Evolutionary conservation across 2,329 filamentous ascomycete species (phyloP).

Genomic region (Neofusicoccum ribis): DNA sequence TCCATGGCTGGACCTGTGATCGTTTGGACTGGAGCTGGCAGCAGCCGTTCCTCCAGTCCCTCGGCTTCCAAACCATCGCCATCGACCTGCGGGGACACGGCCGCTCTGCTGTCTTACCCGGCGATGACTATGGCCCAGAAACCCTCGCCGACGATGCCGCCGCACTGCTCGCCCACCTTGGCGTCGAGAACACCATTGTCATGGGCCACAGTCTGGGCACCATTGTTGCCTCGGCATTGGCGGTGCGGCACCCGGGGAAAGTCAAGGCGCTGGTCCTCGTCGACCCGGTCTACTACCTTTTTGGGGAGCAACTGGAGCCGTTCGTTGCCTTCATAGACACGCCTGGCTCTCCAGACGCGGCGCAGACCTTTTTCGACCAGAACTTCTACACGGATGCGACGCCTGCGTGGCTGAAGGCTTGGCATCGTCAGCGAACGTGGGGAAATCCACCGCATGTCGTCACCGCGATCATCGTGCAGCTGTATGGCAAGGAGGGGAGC

Average conservation of each 20-base stretch:
- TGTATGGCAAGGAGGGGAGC: constrained; percentile 14
- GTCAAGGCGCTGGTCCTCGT: constrained; percentile 24
- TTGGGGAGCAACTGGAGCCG: constrained; percentile 14
- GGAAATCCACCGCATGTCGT: constrained; percentile 22
- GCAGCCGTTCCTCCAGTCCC: constrained; percentile 24
- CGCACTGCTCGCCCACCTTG: constrained; percentile 17
- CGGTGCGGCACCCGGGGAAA: constrained; percentile 19
- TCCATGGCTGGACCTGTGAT: constrained; percentile 56
- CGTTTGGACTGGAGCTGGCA: constrained; percentile 27
- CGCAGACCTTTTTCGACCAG: not conserved
- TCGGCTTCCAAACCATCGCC: constrained; percentile 23
- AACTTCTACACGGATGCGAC: not conserved
- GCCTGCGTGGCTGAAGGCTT: constrained; percentile 25
- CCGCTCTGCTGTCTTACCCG: constrained; percentile 21
- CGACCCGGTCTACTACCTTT: constrained; percentile 24
- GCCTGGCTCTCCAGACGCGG: not conserved
- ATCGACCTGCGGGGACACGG: constrained; percentile 28
- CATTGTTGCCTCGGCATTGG: constrained; percentile 21
- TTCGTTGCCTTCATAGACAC: not conserved
- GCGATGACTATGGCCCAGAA: constrained; percentile 19
- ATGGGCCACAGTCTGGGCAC: constrained; percentile 27
- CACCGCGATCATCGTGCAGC: constrained; percentile 2
- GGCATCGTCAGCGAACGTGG: constrained; percentile 21
- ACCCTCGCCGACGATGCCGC: constrained; percentile 22
- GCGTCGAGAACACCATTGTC: constrained; percentile 8